Conservation (phyloP, 1,139 yeast species). For the Taiozyma sp. region DNA sequence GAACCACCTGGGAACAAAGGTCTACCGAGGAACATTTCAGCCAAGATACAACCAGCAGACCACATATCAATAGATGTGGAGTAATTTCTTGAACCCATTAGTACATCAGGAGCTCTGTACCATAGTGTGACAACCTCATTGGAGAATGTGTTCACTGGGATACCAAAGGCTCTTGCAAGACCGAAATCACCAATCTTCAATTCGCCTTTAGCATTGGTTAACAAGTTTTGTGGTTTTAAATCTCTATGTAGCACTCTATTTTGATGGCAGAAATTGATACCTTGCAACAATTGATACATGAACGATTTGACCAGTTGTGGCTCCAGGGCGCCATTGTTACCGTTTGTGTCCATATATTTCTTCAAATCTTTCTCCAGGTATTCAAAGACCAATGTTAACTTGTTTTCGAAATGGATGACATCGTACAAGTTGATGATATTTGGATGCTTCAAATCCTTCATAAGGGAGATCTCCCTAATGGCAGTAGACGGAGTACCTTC, state of each 20-base stretch:
- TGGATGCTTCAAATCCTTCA: constrained; percentile 94
- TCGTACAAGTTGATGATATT: constrained; percentile 91
- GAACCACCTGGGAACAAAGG: constrained; percentile 96
- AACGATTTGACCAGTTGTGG: constrained; percentile 78
- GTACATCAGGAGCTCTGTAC: constrained; percentile 98
- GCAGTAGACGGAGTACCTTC: constrained; percentile 99
- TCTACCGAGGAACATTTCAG: constrained; percentile 98
- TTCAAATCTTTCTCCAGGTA: constrained; percentile 92
- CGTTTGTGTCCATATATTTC: constrained; percentile 87
- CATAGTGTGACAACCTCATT: constrained; percentile 97
- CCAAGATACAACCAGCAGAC: constrained; percentile 98
- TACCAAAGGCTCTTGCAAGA: constrained; percentile 95
- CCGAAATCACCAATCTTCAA: constrained; percentile 97
- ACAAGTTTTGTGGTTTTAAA: constrained; percentile 88
- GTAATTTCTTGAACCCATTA: constrained; percentile 90
- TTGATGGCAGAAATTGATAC: constrained; percentile 92
- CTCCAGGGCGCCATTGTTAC: constrained; percentile 75
- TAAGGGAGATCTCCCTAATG: constrained; percentile 88
- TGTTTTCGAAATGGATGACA: constrained; percentile 95
- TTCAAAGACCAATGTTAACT: constrained; percentile 88
- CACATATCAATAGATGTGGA: constrained; percentile 97
- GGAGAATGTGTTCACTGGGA: constrained; percentile 94
- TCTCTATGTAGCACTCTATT: constrained; percentile 93
- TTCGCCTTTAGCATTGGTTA: constrained; percentile 85
- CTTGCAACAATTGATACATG: constrained; percentile 88